Percentiles rank a stretch among this genome's conserved stretches.
Conservation (phyloP, 2,329 filamentous ascomycete genomes). For the Xylariaceae sp. region DNA sequence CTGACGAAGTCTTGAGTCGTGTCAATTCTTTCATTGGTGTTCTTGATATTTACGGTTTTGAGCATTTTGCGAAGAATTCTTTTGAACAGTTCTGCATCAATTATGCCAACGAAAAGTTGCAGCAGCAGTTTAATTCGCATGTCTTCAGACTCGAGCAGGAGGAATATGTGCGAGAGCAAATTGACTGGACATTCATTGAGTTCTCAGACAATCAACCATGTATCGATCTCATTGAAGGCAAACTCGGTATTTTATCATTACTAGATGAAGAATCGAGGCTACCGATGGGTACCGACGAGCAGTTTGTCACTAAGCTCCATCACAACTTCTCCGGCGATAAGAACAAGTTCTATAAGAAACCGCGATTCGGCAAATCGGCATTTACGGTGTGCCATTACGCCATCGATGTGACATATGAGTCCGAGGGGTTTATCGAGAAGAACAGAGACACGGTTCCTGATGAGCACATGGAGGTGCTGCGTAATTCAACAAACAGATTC, state of each 20-base stretch:
- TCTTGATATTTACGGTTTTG: constrained; percentile 98
- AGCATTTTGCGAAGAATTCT: constrained; percentile 99
- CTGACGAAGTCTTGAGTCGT: constrained; percentile 81
- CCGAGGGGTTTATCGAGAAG: constrained; percentile 99
- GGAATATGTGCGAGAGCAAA: constrained; percentile 93
- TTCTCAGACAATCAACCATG: constrained; percentile 99
- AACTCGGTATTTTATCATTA: constrained; percentile 88
- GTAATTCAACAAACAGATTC: constrained; percentile 83
- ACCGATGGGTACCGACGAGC: constrained; percentile 96
- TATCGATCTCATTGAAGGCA: constrained; percentile 97
- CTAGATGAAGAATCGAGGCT: constrained; percentile 95
- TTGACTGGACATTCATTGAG: constrained; percentile 99
- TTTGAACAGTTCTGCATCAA: constrained; percentile 99
- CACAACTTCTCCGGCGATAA: constrained; percentile 91
- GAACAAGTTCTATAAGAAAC: constrained; percentile 98
- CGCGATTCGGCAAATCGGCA: constrained; percentile 92
- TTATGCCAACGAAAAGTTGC: constrained; percentile 98
- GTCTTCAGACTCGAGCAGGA: constrained; percentile 99
- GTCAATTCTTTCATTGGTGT: constrained; percentile 95
- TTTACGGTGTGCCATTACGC: constrained; percentile 99
- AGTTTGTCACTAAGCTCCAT: constrained; percentile 95
- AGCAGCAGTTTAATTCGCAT: constrained; percentile 99
- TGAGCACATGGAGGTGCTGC: constrained; percentile 94
- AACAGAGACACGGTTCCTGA: constrained; percentile 98
- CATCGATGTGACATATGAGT: constrained; percentile 97